phyloP scores from a whole-genome alignment of 352 stramenopile species.

The Globisporangium uncinulatum region DNA sequence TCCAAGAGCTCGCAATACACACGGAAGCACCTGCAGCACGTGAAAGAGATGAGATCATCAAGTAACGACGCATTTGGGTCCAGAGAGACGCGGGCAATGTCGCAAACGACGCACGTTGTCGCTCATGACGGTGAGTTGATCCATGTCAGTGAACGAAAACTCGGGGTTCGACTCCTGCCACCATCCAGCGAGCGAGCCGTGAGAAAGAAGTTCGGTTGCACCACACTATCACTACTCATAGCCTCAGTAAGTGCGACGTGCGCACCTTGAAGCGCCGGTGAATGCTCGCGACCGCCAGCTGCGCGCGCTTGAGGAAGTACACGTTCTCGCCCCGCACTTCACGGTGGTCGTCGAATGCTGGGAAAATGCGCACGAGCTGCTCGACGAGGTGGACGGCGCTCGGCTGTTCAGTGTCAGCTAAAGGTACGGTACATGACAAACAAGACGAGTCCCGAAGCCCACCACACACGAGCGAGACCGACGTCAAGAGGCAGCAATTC shows the following conservation, averaged over 20 bases:
- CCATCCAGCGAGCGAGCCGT: too few relatives aligned
- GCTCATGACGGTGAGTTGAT: slow-evolving; percentile 51
- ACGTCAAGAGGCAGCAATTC: too few relatives aligned
- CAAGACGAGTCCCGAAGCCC: not conserved
- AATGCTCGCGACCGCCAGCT: slow-evolving; percentile 45
- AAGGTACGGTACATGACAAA: not conserved
- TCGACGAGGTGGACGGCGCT: slow-evolving; percentile 53
- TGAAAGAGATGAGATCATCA: too few relatives aligned
- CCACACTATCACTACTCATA: too few relatives aligned
- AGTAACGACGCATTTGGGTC: too few relatives aligned
- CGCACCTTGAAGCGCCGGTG: slow-evolving; percentile 65
- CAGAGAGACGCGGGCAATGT: too few relatives aligned
- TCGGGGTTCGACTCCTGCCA: slow-evolving; percentile 36
- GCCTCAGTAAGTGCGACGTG: not conserved
- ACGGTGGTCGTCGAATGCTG: slow-evolving; percentile 65
- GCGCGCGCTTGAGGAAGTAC: slow-evolving; percentile 69
- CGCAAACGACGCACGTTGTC: slow-evolving; percentile 45
- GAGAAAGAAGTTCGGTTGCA: too few relatives aligned
- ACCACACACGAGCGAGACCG: not conserved
- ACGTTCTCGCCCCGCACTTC: slow-evolving; percentile 38
- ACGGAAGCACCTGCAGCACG: slow-evolving; percentile 48
- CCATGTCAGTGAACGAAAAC: slow-evolving; percentile 55
- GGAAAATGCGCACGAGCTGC: slow-evolving; percentile 47
- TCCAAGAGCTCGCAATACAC: slow-evolving; percentile 60
- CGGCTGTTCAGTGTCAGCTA: slow-evolving; percentile 15